A percentile compares a stretch with the other conserved stretches of the same genome.
phyloP scores from a whole-genome alignment of 2,329 filamentous ascomycete genomes.

The Byssoonygena ceratinophila region DNA sequence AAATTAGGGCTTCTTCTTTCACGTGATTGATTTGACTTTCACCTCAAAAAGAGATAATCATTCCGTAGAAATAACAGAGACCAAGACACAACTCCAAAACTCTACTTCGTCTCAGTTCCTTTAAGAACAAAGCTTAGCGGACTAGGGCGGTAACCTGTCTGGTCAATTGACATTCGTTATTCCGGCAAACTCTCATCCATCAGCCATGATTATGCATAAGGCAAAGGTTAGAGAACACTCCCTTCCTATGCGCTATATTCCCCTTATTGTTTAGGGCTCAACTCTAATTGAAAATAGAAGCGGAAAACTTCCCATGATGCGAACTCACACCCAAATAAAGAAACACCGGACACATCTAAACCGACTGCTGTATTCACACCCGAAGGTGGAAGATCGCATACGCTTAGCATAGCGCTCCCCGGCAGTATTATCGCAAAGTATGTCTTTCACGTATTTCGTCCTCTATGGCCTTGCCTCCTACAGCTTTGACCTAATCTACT shows the following conservation, averaged over 20 bases:
- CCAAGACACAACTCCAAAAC: neutral
- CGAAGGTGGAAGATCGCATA: constrained; percentile 55
- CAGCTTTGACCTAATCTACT: neutral
- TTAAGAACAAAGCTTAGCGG: too few species aligned
- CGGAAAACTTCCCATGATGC: constrained; percentile 18
- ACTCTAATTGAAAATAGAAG: constrained; percentile 16
- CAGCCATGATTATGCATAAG: neutral
- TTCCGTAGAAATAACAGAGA: neutral
- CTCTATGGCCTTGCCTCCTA: neutral
- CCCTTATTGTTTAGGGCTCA: neutral
- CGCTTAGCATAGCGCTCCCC: constrained; percentile 65
- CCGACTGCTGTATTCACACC: constrained; percentile 60
- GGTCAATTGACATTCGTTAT: neutral
- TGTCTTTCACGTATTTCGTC: constrained; percentile 18
- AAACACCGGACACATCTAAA: constrained; percentile 49
- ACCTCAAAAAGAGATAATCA: too few species aligned
- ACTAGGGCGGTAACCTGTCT: neutral
- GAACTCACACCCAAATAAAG: constrained; percentile 10
- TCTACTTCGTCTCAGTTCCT: too few species aligned
- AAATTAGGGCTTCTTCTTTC: constrained; percentile 1
- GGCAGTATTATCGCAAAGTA: constrained; percentile 69
- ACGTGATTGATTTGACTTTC: neutral
- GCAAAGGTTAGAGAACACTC: constrained; percentile 9
- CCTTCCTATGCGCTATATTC: neutral
- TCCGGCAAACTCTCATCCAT: too few species aligned